Conservation (phyloP, 768 basidiomycete species). For the Boletus rubroflammeus region DNA sequence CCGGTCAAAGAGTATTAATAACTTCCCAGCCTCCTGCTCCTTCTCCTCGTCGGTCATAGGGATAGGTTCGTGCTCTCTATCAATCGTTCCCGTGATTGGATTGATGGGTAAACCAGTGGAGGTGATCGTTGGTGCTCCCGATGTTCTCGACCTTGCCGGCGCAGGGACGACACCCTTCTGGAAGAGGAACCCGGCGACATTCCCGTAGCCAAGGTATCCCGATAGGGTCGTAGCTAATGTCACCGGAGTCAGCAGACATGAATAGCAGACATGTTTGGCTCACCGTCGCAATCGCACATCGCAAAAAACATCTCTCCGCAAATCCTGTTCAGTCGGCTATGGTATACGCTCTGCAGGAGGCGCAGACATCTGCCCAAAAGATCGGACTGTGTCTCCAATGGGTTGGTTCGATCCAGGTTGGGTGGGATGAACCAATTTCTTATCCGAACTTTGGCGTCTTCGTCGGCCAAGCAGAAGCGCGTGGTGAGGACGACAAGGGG, state of each 20-base stretch:
- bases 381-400: conserved; percentile 71
- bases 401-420: conserved; percentile 72
- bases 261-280: conserved; percentile 3
- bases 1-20: conserved; percentile 89
- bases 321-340: conserved; percentile 66
- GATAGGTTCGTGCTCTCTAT: conserved; percentile 35
- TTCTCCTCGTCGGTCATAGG: conserved; percentile 96
- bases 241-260: background rate
- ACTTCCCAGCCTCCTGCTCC: conserved; percentile 85
- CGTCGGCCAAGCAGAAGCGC: conserved; percentile 64
- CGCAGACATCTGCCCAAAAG: conserved; percentile 78
- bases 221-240: conserved; percentile 61
- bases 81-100: conserved; percentile 81
- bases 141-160: conserved; percentile 38
- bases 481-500: conserved; percentile 77
- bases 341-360: conserved; percentile 70
- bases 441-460: conserved; percentile 50
- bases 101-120: conserved; percentile 53
- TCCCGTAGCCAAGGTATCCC: conserved; percentile 89
- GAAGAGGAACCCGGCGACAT: conserved; percentile 92
- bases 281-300: conserved; percentile 75
- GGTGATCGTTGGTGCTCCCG: conserved; percentile 34
- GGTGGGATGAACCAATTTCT: conserved; percentile 71
- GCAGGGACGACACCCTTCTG: conserved; percentile 79
- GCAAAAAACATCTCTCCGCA: conserved; percentile 87